Base-by-base conservation (phyloP, 2,329 filamentous ascomycete species). In the Alternaria sp. region DNA sequence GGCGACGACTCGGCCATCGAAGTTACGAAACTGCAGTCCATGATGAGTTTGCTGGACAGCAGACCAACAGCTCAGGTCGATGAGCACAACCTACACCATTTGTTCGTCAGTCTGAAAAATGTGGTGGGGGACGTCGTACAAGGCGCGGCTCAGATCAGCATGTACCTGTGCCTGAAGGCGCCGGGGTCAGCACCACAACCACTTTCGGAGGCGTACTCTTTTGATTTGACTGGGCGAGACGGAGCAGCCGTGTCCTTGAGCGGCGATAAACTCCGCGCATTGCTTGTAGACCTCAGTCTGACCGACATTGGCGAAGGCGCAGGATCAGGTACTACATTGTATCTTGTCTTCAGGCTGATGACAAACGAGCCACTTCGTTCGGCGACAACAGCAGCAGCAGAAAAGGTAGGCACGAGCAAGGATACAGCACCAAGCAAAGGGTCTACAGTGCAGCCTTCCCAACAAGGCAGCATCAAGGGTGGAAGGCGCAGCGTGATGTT, bases 1-100 rank as follows among this genome's bases (percentile, higher is more conserved):
- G 93, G 92, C 12, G 91, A 97, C 54, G 95, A 99, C 79, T 97
- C 94, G 1, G 92, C 95, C 4, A 91, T 98, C 28, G 92, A 97
- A 60, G 87, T 97, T 67, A 94, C 94, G 7, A 93, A 89, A 75
- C 83, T 98, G 58, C 96, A 99, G 81, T 96, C 95, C 5, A 88
- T 94, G 74, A 99, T 99, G 95, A 97, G 93, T 78, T 86, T 98
- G 71, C 84, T 99, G 46, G 90, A 97, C 59, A 90, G 92, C 68
- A 88, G 90, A n/a, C 94, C 93, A 0, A 86, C 87, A 20, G 84
- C 87, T 4, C 82, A 87, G 10, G 80, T 87, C 16, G 93, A 91
- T 68, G 84, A 93, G 68, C 85, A 90, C 51, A 89, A 92, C 36
- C 81, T 97, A 54, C 92, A 97, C 74, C 90, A 98, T 69, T 80